phyloP scores from a whole-genome alignment of 2,329 filamentous ascomycete species.

The Dactylonectria macrodidyma region DNA sequence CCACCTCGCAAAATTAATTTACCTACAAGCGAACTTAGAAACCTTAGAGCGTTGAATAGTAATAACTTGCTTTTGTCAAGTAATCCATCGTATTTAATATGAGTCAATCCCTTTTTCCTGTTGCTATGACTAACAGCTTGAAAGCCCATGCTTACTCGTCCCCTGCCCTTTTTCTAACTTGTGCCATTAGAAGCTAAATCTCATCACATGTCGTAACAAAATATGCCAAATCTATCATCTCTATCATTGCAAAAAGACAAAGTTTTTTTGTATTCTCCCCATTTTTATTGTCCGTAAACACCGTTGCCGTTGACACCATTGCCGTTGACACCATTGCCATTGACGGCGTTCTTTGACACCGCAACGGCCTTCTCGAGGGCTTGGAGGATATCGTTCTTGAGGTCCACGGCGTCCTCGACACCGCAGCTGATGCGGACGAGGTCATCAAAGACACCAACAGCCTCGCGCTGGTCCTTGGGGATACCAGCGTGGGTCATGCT shows the following conservation, averaged over 20 bases:
- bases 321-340: constrained; percentile 45
- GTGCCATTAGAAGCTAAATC: constrained; percentile 31
- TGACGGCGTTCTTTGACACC: constrained; percentile 46
- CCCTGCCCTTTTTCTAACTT: constrained; percentile 33
- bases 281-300: constrained; percentile 37
- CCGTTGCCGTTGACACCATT: constrained; percentile 33
- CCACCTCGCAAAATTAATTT: not conserved
- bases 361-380: constrained; percentile 83
- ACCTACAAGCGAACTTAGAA: constrained; percentile 6
- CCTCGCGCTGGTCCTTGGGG: constrained; percentile 89
- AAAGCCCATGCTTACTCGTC: constrained; percentile 23
- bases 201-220: constrained; percentile 42
- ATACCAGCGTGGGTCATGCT: constrained; percentile 99
- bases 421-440: constrained; percentile 94
- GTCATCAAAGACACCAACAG: constrained; percentile 94
- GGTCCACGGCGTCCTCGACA: constrained; percentile 90
- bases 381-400: constrained; percentile 85
- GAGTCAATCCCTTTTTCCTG: constrained; percentile 32
- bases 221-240: constrained; percentile 26
- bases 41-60: constrained; percentile 22
- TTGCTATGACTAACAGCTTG: constrained; percentile 40
- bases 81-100: constrained; percentile 39
- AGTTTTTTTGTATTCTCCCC: not conserved
- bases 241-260: constrained; percentile 7
- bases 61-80: constrained; percentile 42